These are phyloP conservation scores for Warburgia ugandensis DNA, from an alignment of 164 flowering plant genomes.

Conservation along the genomic window DNA sequence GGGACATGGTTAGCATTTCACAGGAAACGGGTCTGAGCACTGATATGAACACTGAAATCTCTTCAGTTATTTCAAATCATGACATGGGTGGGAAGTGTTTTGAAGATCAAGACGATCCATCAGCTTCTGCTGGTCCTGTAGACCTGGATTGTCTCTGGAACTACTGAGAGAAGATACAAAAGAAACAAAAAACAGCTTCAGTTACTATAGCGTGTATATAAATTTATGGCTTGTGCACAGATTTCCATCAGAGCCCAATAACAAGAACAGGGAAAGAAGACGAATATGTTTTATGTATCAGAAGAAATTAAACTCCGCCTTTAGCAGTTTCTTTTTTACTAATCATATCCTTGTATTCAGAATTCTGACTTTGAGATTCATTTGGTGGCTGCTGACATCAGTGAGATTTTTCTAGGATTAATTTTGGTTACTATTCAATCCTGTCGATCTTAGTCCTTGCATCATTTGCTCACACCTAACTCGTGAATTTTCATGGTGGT, in stretches of 20 bases:
- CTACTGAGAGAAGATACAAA: no score
- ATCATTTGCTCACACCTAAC: no score
- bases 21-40: slow-evolving; percentile 45
- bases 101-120: slow-evolving; percentile 22
- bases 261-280: neutral
- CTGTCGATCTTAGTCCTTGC: no score
- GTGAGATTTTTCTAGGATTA: neutral
- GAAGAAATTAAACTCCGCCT: neutral
- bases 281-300: neutral
- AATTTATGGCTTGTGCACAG: no score
- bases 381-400: slow-evolving; percentile 1
- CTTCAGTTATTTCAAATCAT: slow-evolving; percentile 29
- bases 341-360: no score
- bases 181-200: no score
- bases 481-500: neutral
- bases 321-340: neutral
- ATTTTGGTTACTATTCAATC: neutral
- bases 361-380: neutral
- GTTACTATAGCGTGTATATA: no score
- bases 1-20: slow-evolving; percentile 33
- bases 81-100: slow-evolving; percentile 35
- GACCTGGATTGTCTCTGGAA: slow-evolving; percentile 7
- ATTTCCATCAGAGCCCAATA: no score
- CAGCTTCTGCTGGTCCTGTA: slow-evolving; percentile 19
- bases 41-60: slow-evolving; percentile 38